Conservation (phyloP, 768 basidiomycete species). For the Lactarius tabidus region DNA sequence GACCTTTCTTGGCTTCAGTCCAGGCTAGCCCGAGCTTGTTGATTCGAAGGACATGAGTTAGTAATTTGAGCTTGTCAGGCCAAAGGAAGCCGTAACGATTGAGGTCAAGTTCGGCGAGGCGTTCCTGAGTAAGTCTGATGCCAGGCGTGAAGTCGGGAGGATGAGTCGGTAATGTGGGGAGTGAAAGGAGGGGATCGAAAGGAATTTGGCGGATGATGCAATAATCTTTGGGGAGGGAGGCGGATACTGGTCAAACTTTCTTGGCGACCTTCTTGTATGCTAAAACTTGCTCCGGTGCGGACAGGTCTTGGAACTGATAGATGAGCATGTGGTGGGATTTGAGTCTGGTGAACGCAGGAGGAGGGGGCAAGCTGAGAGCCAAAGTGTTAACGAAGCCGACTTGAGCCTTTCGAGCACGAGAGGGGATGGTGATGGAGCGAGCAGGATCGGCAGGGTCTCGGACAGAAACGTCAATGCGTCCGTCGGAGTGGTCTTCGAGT, state of each 20-base stretch:
- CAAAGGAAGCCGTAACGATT: slow-evolving; percentile 7
- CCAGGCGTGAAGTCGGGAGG: neutral
- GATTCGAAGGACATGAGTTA: slow-evolving; percentile 31
- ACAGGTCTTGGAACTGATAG: too few species aligned
- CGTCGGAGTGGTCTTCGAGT: neutral
- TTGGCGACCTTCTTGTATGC: neutral
- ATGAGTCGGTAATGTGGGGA: neutral
- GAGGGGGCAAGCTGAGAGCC: too few species aligned
- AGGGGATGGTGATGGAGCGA: neutral
- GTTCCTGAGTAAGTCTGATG: neutral
- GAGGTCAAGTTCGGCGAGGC: neutral
- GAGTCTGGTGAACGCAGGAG: too few species aligned
- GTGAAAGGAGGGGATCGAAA: neutral
- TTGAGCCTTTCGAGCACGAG: too few species aligned
- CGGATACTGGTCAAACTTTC: neutral
- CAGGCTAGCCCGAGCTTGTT: slow-evolving; percentile 35
- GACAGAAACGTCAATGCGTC: neutral
- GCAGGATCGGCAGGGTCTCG: neutral
- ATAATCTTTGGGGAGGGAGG: neutral
- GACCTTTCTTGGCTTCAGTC: neutral
- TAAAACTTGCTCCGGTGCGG: too few species aligned
- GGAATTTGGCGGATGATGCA: neutral
- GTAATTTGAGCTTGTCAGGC: slow-evolving; percentile 29
- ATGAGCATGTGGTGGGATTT: too few species aligned
- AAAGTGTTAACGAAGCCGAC: too few species aligned